Conservation (phyloP, 768 basidiomycete species). For the Clitopilus passeckerianus region DNA sequence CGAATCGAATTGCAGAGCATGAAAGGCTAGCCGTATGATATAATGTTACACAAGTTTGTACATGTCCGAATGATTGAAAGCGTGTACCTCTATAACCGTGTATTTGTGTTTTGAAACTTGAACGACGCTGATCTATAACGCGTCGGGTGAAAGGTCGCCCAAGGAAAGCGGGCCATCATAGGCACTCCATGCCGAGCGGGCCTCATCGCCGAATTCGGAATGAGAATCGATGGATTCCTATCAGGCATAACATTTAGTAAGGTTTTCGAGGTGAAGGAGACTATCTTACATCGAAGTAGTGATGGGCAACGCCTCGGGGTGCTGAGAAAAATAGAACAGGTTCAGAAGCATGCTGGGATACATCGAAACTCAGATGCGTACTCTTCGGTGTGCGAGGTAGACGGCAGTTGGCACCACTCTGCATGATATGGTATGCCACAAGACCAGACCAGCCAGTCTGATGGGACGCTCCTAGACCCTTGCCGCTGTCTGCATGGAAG, state of each 20-base stretch:
- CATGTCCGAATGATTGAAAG: not conserved
- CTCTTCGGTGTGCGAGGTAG: slow-evolving; percentile 93
- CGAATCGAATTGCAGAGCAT: too few relatives aligned
- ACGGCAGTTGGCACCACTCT: slow-evolving; percentile 84
- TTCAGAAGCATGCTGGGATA: not conserved
- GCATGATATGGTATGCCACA: slow-evolving; percentile 87
- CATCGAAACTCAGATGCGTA: slow-evolving; percentile 30
- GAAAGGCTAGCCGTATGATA: slow-evolving; percentile 33
- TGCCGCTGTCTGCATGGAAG: slow-evolving; percentile 92
- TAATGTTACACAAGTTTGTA: slow-evolving; percentile 26
- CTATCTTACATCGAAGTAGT: slow-evolving; percentile 88
- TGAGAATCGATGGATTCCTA: slow-evolving; percentile 72
- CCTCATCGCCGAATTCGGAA: slow-evolving; percentile 75
- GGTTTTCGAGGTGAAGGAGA: not conserved
- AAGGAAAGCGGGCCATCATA: slow-evolving; percentile 48
- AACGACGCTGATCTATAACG: slow-evolving; percentile 36
- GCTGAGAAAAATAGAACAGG: slow-evolving; percentile 37
- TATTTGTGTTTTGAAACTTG: not conserved
- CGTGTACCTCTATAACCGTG: not conserved
- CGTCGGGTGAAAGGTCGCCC: slow-evolving; percentile 69
- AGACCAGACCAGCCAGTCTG: slow-evolving; percentile 98
- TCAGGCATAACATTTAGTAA: not conserved
- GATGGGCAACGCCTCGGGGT: slow-evolving; percentile 78
- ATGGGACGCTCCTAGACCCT: slow-evolving; percentile 94
- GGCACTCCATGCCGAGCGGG: slow-evolving; percentile 40